A percentile compares a stretch with the other conserved stretches of the same genome.
These are phyloP conservation scores for Boletus fagicola DNA, from an alignment of 768 basidiomycete species.

Conservation along the genomic window DNA sequence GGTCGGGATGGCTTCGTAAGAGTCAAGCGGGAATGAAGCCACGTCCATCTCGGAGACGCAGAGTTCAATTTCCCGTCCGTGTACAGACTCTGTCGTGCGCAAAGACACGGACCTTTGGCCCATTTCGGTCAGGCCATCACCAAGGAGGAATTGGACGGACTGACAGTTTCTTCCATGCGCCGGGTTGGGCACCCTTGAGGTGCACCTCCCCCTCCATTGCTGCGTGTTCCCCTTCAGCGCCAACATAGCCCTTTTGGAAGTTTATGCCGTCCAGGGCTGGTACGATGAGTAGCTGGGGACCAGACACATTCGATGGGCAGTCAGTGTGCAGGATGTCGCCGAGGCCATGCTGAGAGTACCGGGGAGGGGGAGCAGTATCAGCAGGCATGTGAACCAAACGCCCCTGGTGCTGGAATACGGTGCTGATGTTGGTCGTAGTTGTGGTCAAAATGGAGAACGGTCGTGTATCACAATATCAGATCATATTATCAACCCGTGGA, in stretches of 20 bases:
- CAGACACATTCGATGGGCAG: slow-evolving; percentile 20
- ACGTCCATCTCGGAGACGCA: slow-evolving; percentile 55
- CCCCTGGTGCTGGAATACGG: background rate
- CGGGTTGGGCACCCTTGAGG: slow-evolving; percentile 64
- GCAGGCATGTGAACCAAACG: slow-evolving; percentile 24
- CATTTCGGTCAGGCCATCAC: slow-evolving; percentile 13
- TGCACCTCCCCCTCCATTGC: slow-evolving; percentile 88
- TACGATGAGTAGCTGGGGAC: slow-evolving; percentile 70
- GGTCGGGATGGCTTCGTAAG: slow-evolving; percentile 35
- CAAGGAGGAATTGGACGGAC: slow-evolving; percentile 34
- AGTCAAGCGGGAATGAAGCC: slow-evolving; percentile 41
- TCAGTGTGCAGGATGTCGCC: slow-evolving; percentile 20
- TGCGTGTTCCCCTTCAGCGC: slow-evolving; percentile 78
- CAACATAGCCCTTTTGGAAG: slow-evolving; percentile 86
- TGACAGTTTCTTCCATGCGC: slow-evolving; percentile 68
- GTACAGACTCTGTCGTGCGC: slow-evolving; percentile 64
- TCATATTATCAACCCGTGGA: slow-evolving; percentile 3
- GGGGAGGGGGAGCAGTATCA: slow-evolving; percentile 55
- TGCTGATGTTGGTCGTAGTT: slow-evolving; percentile 5
- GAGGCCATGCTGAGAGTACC: slow-evolving; percentile 52
- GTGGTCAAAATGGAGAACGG: background rate
- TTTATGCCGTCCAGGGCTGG: slow-evolving; percentile 67
- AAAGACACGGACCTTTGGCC: slow-evolving; percentile 57
- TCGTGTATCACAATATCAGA: background rate
- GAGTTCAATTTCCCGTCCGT: slow-evolving; percentile 65